Conservation (phyloP, 305 asterid genomes). For the Solanum chacoense region DNA sequence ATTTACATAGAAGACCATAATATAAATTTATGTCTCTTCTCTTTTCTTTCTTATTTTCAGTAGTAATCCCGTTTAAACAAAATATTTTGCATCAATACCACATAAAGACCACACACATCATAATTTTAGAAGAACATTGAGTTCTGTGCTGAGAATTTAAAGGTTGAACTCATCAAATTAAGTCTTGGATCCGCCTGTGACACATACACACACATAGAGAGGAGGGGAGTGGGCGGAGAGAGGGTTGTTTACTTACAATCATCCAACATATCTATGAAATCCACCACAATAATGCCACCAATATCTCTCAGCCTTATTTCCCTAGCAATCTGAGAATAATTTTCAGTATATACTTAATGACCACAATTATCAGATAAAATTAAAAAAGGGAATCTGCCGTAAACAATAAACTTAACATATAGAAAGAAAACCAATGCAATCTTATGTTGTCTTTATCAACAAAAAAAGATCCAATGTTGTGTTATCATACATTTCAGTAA, state of each 20-base stretch:
- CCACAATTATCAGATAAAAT: neutral
- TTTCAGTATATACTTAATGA: neutral
- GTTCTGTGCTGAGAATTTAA: neutral
- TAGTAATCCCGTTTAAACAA: neutral
- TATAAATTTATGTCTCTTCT: neutral
- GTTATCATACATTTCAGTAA: neutral
- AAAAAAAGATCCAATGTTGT: neutral
- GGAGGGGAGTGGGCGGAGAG: neutral
- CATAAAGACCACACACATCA: neutral
- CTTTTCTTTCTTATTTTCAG: neutral
- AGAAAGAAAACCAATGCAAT: neutral
- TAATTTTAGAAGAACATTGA: neutral
- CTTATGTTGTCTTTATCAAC: neutral
- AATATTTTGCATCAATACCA: neutral
- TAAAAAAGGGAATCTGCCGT: neutral
- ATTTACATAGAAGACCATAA: neutral
- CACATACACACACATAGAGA: neutral
- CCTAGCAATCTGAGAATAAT: slow-evolving; percentile 75
- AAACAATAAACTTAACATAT: neutral
- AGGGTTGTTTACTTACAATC: slow-evolving; percentile 55
- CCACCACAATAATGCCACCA: slow-evolving; percentile 97
- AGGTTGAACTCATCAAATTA: neutral
- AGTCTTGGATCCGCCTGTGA: neutral
- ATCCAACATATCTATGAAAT: slow-evolving; percentile 96
- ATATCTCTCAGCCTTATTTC: slow-evolving; percentile 94